Evolutionary conservation across 1,284 basidiomycete species (phyloP), one percentile per base, ranked within the genome.

Genomic region (Cutaneotrichosporon cutaneum): DNA sequence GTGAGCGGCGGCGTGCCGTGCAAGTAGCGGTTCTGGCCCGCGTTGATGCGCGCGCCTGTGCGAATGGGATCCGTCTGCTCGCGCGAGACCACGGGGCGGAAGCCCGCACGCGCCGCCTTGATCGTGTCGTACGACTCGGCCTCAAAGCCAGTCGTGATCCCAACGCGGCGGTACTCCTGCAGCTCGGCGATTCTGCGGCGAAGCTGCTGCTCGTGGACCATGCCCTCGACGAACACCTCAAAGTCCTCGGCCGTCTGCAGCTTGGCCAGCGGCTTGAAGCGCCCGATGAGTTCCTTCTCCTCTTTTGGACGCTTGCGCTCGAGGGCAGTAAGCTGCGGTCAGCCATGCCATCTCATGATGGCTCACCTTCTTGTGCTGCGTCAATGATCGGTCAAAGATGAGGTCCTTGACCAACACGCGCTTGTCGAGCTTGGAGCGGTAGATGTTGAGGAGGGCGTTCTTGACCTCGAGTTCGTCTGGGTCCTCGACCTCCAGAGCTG

Each of bases 161-260:
- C 94, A 74, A 91, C 85, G 42, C 88, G 84, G 14, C 94, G 87
- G 76, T 92, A 94, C 62, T 89, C 86, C 71, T 97, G 94, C 24
- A 97, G 82, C 67, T 96, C 93, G 60, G 88, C 84, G 71, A 96
- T 94, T 47, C 88, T 84, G 72, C 90, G 92, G 7, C 92, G 86
- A 13, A 97, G 82, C 55, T 89, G 83, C 24, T 89, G 86, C 79
- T 96, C 82, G 94, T 91, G 94, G 32, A 97, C 84, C 60, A 98
- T 85, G 57, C 96, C 94, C 24, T 93, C 86, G 32, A 90, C 84
- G 72, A 99, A 90, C 3, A 83, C 83, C 74, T 99, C 95, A 70
- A 91, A 96, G 76, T 99, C 94, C 62, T 90, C 86, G 0, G 91
- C 88, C 0, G 93, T 95, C 77, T 97, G 94, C 52, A 98, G 82